A percentile compares a stretch with the other conserved stretches of the same genome.
Evolutionary conservation across 208 protist genomes (phyloP).

Genomic region (Trypanosoma cruzi): DNA sequence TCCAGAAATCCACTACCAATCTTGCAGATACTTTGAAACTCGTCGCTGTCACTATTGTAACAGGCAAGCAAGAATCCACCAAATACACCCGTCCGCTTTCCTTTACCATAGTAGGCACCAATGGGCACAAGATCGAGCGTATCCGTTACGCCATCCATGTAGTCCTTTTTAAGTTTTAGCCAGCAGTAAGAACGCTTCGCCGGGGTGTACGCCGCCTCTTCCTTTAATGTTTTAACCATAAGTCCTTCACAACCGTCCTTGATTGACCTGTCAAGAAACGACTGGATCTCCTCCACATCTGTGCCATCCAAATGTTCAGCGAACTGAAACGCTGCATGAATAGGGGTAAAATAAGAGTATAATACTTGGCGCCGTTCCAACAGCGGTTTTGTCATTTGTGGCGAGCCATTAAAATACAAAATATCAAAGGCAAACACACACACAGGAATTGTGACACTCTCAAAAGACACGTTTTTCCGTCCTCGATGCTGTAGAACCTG

Average conservation of each 20-base stretch:
- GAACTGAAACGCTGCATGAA: conserved; percentile 83
- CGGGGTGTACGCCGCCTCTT: conserved; percentile 96
- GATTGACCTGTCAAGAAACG: conserved; percentile 96
- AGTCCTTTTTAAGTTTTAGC: conserved; percentile 99
- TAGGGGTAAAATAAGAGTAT: conserved; percentile 64
- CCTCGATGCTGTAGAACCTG: conserved; percentile 92
- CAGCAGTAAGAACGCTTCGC: conserved; percentile 96
- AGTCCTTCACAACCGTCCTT: conserved; percentile 95
- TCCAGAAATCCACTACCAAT: conserved; percentile 98
- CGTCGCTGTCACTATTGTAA: conserved; percentile 97
- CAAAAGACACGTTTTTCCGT: conserved; percentile 92
- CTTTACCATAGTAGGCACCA: conserved; percentile 97
- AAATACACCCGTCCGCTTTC: conserved; percentile 98
- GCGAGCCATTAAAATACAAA: conserved; percentile 98
- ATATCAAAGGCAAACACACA: conserved; percentile 99
- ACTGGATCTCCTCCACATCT: conserved; percentile 94
- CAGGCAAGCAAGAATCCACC: conserved; percentile 98
- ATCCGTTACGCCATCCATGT: conserved; percentile 98
- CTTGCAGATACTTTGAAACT: conserved; percentile 98
- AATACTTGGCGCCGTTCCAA: conserved; percentile 83
- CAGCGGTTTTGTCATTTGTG: conserved; percentile 87
- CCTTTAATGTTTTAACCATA: conserved; percentile 98
- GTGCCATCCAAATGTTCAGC: conserved; percentile 87
- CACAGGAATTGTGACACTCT: conserved; percentile 96
- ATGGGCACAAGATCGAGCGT: conserved; percentile 99